A percentile compares a stretch with the other conserved stretches of the same genome.
phyloP scores from a whole-genome alignment of 2,329 filamentous ascomycete species.

The Westerdykella sp. region DNA sequence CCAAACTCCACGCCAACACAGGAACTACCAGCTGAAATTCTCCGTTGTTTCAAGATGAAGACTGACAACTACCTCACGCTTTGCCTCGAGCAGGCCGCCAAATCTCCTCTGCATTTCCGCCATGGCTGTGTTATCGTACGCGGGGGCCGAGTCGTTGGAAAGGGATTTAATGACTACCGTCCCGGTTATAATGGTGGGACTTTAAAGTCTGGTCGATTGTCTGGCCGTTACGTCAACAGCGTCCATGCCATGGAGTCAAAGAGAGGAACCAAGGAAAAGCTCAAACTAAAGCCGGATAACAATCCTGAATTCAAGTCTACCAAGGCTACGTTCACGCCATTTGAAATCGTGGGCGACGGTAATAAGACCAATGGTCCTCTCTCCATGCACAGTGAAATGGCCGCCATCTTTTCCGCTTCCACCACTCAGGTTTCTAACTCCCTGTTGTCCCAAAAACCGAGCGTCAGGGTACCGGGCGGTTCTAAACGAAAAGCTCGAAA shows the following conservation, averaged over 20 bases:
- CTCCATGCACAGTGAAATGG: constrained; percentile 52
- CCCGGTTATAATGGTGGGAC: constrained; percentile 46
- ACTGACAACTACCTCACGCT: constrained; percentile 46
- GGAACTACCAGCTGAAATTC: too few relatives aligned
- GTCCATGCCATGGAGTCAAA: background rate
- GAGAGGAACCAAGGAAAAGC: background rate
- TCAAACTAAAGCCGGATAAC: constrained; percentile 1
- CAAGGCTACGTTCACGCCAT: constrained; percentile 35
- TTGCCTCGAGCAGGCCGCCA: constrained; percentile 48
- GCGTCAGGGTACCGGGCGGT: constrained; percentile 44
- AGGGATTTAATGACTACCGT: constrained; percentile 48
- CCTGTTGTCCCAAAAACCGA: constrained; percentile 46
- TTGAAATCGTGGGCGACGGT: constrained; percentile 35
- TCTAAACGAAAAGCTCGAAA: constrained; percentile 45
- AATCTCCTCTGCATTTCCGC: constrained; percentile 46
- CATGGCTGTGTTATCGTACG: constrained; percentile 49
- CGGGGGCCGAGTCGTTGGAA: constrained; percentile 49
- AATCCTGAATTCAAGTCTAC: constrained; percentile 1
- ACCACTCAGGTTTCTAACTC: constrained; percentile 39
- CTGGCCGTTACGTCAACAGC: constrained; percentile 1
- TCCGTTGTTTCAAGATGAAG: constrained; percentile 31
- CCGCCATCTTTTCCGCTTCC: constrained; percentile 48
- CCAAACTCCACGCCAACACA: too few relatives aligned
- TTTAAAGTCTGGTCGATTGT: constrained; percentile 42
- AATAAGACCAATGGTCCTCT: constrained; percentile 39